These are phyloP conservation scores for Astrephomene gubernaculifera DNA, from an alignment of 139 green algal species.

Conservation along the genomic window DNA sequence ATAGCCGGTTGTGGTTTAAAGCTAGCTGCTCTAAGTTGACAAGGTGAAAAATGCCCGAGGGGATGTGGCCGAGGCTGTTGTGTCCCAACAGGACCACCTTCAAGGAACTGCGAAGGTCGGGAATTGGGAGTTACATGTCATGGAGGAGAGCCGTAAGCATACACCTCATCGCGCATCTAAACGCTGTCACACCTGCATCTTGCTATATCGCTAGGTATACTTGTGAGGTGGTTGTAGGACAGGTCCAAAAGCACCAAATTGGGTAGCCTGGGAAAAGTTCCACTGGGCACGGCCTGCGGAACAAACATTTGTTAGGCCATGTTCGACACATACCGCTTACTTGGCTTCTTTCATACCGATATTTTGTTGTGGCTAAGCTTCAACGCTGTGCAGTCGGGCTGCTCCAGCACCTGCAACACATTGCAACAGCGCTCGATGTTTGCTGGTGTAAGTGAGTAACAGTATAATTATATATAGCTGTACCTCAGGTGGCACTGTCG, in stretches of 20 bases:
- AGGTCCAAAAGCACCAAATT: slow-evolving; percentile 22
- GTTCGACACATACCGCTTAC: background rate
- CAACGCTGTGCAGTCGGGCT: background rate
- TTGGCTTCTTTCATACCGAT: background rate
- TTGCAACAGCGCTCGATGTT: background rate
- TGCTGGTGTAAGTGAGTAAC: background rate
- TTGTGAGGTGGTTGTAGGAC: background rate
- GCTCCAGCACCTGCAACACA: slow-evolving; percentile 8
- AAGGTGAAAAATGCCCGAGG: background rate
- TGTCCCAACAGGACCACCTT: background rate
- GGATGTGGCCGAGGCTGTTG: slow-evolving; percentile 14
- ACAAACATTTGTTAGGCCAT: background rate
- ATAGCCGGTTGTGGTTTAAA: slow-evolving; percentile 17
- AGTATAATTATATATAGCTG: background rate
- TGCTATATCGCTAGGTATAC: slow-evolving; percentile 11
- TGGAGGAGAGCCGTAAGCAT: background rate
- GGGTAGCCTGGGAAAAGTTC: slow-evolving; percentile 20
- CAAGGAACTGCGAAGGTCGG: background rate
- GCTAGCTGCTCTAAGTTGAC: slow-evolving; percentile 13
- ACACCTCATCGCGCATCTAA: background rate
- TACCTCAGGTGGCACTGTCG: slow-evolving; percentile 6
- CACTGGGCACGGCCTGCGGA: slow-evolving; percentile 6
- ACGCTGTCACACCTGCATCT: slow-evolving; percentile 30
- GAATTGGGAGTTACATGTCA: background rate
- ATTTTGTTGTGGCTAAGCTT: slow-evolving; percentile 22